A percentile compares a stretch with the other conserved stretches of the same genome.
These are phyloP conservation scores for Chaetoceros tenuissimus DNA, from an alignment of 108 stramenopile genomes.

Conservation along the genomic window DNA sequence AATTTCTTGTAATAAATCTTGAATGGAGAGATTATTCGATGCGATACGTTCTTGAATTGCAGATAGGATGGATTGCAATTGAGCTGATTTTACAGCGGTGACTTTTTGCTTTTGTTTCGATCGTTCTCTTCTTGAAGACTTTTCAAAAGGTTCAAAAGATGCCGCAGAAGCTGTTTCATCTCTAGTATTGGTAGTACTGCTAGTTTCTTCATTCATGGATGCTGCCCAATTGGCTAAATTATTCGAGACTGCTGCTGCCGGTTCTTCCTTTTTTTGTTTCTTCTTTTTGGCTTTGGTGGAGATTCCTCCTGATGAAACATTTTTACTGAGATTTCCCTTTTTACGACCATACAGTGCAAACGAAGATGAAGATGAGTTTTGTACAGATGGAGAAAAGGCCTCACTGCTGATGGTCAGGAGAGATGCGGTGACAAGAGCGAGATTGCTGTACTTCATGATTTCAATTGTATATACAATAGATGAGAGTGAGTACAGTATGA, in stretches of 20 bases:
- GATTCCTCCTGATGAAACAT: not conserved
- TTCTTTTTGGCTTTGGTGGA: not conserved
- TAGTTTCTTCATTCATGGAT: not conserved
- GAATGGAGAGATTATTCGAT: not conserved
- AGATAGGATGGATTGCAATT: not conserved
- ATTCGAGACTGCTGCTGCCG: not conserved
- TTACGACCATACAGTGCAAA: no score
- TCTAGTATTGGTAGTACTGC: not conserved
- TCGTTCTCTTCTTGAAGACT: not conserved
- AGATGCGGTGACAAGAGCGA: no score
- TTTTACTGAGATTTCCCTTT: not conserved
- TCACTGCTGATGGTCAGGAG: no score
- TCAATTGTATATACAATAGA: no score
- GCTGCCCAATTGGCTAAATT: not conserved
- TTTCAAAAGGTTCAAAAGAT: not conserved
- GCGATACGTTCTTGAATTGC: not conserved
- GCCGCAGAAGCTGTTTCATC: not conserved
- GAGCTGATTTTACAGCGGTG: not conserved
- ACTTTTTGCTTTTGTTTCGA: not conserved
- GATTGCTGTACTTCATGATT: no score
- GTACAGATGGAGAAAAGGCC: no score
- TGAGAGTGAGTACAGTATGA: no score
- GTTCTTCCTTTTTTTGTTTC: not conserved
- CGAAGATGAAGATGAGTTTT: no score
- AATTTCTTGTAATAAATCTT: not conserved